Evolutionary conservation across 768 basidiomycete species (phyloP), one percentile per base, ranked within the genome.

Genomic region (Termitomyces sp.): DNA sequence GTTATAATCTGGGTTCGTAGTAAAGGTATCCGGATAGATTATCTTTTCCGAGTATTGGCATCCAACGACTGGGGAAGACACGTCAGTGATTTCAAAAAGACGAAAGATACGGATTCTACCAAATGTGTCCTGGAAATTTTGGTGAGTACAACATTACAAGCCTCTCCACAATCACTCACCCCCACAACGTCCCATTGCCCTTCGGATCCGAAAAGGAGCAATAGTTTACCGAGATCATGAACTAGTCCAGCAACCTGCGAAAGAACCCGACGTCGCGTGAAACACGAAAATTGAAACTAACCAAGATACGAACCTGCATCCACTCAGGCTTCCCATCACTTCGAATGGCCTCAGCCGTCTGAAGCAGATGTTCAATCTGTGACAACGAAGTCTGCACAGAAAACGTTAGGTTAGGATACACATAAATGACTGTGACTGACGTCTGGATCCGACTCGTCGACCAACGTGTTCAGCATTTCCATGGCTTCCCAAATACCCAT

Each of bases 101-200:
- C 22, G 26, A 24, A 47, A 22, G 33, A 50, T 40, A 64, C 59
- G 14, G 13, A 40, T 33, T 62, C 38, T 68, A 74, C 74, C 72
- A 60, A 78, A 78, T 22, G 78, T 78, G 65, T 78, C 77, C 76
- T 79, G 59, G 5, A 30, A 24, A 20, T 24, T 2, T 18, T 18
- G 7, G 24, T 59, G 58, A 63, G 45, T 42, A 42, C 33, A 63
- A 43, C 40, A 26, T 33, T 49, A 20, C 26, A 49, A 36, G 42
- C 22, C 44, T 56, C 46, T 53, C 13, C 48, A 43, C 8, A 35
- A 35, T 13, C 54, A 35, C 60, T 58, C 26, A 89, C 89, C 51
- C 93, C 94, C 28, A 96, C 94, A 50, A 95, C 93, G 61, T 94
- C 93, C 94, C 94, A 96, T 73, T 95, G 93, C 6, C 93, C 93